Base-by-base conservation (phyloP, 805 yeast genomes). In the Pichia sporocuriosa region DNA sequence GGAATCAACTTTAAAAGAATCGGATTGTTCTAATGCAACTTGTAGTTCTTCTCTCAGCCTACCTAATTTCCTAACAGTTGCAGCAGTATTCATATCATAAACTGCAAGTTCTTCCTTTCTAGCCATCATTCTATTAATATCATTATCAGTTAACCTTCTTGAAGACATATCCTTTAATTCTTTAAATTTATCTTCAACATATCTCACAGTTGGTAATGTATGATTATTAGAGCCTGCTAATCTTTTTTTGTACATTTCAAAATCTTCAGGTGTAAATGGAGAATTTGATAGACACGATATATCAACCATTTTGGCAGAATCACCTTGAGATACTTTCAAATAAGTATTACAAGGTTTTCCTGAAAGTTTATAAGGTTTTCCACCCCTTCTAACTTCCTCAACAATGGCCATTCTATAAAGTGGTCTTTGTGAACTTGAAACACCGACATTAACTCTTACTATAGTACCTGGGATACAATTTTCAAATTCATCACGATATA, bases 321-420 rank as follows among this genome's bases (percentile, higher is more conserved):
- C 71, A 38, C 95, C 96, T 58, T 86, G 95, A n/a, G 89, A 73
- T 12, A 86, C 90, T 40, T 77, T 68, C 50, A 90, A 68, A 50
- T 75, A 79, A 12, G 70, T 59, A 48, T 73, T 75, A 43, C 72
- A 68, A 47, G 67, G 68, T 41, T 61, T 65, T 21, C 62, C 67
- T 15, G 66, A 61, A 33, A 75, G 50, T 27, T 58, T 59, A 52
- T 75, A 75, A 10, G 67, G 63, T 42, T 63, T 67, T 6, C 63
- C 65, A 9, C 59, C 59, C 32, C 57, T 48, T 35, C 47, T 55
- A 8, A 84, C 75, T 41, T 75, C 81, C 50, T 80, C 83, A 33
- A 93, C 78, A 56, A 77, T 81, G 37, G 90, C 95, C 76, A 90
- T 73, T 53, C 97, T 73, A 63, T 93, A 90, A 40, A 76, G 74